Evolutionary conservation across 83 land plant species (phyloP).

Genomic region (Thuja plicata): DNA sequence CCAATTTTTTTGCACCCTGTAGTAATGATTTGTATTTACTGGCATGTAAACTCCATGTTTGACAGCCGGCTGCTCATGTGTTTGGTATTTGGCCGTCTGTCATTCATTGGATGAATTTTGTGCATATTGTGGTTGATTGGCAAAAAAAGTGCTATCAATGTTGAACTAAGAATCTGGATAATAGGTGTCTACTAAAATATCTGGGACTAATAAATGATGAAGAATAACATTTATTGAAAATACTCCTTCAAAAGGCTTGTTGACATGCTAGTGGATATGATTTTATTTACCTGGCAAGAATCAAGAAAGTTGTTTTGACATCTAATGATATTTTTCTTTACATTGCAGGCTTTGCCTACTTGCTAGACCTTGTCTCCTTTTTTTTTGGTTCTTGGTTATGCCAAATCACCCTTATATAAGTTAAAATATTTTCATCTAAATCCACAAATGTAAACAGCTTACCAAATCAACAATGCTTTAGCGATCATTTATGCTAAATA

Average conservation of each 20-base stretch:
- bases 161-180: not conserved
- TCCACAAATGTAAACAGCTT: not conserved
- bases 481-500: not conserved
- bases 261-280: not conserved
- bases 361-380: not conserved
- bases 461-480: not conserved
- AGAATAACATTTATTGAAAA: not conserved
- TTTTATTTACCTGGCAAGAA: not conserved
- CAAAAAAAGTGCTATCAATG: not conserved
- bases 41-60: not conserved
- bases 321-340: not conserved
- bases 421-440: not conserved
- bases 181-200: not conserved
- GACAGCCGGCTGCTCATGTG: not conserved
- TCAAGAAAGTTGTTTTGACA: not conserved
- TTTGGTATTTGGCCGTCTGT: not conserved
- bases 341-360: not conserved
- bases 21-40: not conserved
- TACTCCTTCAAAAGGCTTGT: not conserved
- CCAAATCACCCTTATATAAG: not conserved
- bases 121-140: not conserved
- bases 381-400: not conserved
- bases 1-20: not conserved
- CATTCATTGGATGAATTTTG: not conserved
- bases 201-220: not conserved